These are phyloP conservation scores for Acarospora socialis DNA, from an alignment of 2,329 filamentous ascomycete genomes.

Conservation along the genomic window DNA sequence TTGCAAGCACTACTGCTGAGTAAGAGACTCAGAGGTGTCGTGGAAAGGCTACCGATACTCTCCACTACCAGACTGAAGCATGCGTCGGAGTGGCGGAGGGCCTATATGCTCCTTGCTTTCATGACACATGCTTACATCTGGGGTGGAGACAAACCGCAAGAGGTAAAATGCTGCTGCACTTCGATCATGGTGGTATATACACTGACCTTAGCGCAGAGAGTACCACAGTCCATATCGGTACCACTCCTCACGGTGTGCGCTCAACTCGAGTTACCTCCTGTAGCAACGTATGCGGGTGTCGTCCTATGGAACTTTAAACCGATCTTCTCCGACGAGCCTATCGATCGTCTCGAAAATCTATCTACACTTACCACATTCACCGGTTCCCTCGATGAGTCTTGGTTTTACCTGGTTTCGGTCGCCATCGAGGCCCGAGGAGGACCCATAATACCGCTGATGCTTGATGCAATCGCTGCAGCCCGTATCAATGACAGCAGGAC, in stretches of 20 bases:
- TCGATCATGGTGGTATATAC: not conserved
- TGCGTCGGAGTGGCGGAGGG: conserved; percentile 81
- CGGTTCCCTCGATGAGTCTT: conserved; percentile 88
- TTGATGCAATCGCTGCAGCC: conserved; percentile 71
- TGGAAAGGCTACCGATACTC: conserved; percentile 70
- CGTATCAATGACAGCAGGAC: conserved; percentile 52
- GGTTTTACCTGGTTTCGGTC: conserved; percentile 94
- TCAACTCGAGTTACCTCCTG: conserved; percentile 72
- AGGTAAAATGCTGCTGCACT: conserved; percentile 35
- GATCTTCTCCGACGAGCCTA: conserved; percentile 66
- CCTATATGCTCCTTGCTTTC: conserved; percentile 66
- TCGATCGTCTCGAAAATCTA: conserved; percentile 76
- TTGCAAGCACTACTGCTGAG: conserved; percentile 77
- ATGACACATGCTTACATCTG: conserved; percentile 79
- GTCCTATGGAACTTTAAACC: conserved; percentile 97
- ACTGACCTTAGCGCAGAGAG: conserved; percentile 26
- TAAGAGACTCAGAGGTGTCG: conserved; percentile 63
- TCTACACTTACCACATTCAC: conserved; percentile 83
- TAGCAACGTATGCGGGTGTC: conserved; percentile 84
- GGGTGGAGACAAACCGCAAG: conserved; percentile 61
- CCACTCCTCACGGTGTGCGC: conserved; percentile 66
- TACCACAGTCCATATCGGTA: conserved; percentile 70
- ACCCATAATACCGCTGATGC: conserved; percentile 75
- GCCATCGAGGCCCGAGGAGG: conserved; percentile 89
- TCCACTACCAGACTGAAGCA: conserved; percentile 68